Evolutionary conservation across 345 rosid species (phyloP).

Genomic region (Arabis alpina): DNA sequence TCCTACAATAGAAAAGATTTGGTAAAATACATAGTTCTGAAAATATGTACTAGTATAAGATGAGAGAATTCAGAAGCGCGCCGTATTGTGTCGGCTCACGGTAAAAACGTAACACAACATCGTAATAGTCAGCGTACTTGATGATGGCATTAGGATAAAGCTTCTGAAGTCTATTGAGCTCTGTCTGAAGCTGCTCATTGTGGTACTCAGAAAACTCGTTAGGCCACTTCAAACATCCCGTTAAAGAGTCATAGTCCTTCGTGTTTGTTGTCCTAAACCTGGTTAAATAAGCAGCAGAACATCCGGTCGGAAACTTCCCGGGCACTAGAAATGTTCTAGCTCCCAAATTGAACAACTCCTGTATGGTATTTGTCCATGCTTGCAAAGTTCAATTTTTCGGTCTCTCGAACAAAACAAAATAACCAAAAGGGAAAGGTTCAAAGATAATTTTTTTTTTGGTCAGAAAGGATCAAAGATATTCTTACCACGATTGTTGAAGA

Average conservation of each 20-base stretch:
- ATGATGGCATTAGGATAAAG: conserved; percentile 41
- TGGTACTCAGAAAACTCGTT: conserved; percentile 46
- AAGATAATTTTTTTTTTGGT: no score
- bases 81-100: conserved; percentile 41
- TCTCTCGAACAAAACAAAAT: no score
- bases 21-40: neutral
- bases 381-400: no score
- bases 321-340: conserved; percentile 37
- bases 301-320: no score
- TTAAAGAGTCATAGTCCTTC: conserved; percentile 39
- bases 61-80: neutral
- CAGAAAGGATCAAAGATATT: neutral
- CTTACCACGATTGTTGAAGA: conserved; percentile 1
- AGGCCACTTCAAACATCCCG: conserved; percentile 45
- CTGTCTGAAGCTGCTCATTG: conserved; percentile 41
- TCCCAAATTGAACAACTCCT: conserved; percentile 49
- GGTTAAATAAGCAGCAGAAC: conserved; percentile 36
- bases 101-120: conserved; percentile 25
- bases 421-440: no score
- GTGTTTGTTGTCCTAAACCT: conserved; percentile 15
- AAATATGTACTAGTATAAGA: neutral
- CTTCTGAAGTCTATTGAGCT: conserved; percentile 15
- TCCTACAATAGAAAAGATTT: conserved; percentile 27
- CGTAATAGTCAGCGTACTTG: conserved; percentile 44
- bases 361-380: neutral